Conservation (phyloP, 2,329 filamentous ascomycete genomes). For the Lasiodiplodia gonubiensis region DNA sequence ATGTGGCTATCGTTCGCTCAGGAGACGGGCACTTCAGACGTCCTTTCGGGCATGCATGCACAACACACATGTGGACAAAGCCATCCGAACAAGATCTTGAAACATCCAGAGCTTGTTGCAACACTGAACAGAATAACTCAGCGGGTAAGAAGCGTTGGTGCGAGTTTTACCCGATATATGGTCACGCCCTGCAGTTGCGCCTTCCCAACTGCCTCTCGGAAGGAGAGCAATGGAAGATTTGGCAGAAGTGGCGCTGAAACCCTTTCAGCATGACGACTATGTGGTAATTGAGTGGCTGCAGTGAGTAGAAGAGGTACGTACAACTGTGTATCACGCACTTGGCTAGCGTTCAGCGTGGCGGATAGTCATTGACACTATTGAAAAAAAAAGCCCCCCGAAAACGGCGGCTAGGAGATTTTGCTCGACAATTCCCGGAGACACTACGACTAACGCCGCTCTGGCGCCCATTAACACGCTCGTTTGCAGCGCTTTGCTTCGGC, state of each 20-base stretch:
- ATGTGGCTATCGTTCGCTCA: no score
- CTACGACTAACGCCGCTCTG: not conserved
- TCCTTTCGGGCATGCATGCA: no score
- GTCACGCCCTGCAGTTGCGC: no score
- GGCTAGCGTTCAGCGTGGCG: not conserved
- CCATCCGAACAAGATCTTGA: no score
- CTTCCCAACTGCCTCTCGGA: no score
- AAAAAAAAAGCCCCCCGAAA: not conserved
- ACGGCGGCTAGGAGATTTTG: not conserved
- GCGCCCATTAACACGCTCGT: not conserved
- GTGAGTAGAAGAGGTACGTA: not conserved
- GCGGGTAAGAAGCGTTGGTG: no score
- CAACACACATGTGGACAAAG: no score
- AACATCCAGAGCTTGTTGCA: no score
- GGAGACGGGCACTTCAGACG: no score
- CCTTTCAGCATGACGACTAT: not conserved
- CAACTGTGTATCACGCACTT: not conserved
- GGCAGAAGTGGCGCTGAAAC: not conserved
- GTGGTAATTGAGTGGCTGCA: not conserved
- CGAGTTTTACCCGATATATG: no score
- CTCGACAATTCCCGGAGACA: not conserved
- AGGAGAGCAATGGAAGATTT: not conserved
- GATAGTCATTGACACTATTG: not conserved
- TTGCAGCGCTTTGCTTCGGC: not conserved
- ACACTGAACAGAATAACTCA: no score